Base-by-base conservation (phyloP, 345 rosid species). In the Cardiospermum halicacabum region DNA sequence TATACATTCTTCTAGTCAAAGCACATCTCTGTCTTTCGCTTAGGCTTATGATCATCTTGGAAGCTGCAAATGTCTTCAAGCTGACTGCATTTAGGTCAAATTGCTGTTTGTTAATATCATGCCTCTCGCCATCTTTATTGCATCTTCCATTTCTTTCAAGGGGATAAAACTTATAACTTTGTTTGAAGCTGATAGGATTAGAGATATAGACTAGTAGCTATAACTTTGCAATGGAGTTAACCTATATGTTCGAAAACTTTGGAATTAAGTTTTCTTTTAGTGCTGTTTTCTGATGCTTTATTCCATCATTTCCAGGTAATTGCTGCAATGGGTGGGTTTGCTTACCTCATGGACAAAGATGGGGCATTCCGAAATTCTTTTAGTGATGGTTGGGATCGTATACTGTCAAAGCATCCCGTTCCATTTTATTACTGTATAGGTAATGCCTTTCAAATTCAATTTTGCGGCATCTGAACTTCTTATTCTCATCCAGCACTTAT, bases 371-470 rank as follows among this genome's bases (percentile, higher is more conserved):
- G 95, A 50, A 88, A 94, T 67, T 94, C 95, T 39, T 94, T 94
- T 74, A 86, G 85, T 72, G 96, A 88, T 78, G 86, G 90, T 43
- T 94, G 96, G 99, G 97, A 94, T 75, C 95, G 91, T 50, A 81
- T 88, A 56, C 62, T 90, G 62, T 90, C 97, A 8, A 94, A 81
- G 60, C 97, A 88, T 80, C 99, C 99, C 36, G 79, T 90, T 65
- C 97, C 99, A 12, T 94, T 94, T 73, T 94, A 86, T 66, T 94
- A 94, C 58, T 90, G 97, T 77, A 84, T 94, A 21, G 99, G 97
- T 94, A 80, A 71, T 40, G 34, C 27, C 47, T 59, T 31, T 7
- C 60, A 24, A 31, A 24, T 49, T 64, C 51, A 10, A n/a, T n/a
- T n/a, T n/a, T n/a, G n/a, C n/a, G n/a, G n/a, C n/a, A n/a, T n/a